phyloP scores from a whole-genome alignment of 805 yeast genomes.

The Hanseniaspora mollemarum region DNA sequence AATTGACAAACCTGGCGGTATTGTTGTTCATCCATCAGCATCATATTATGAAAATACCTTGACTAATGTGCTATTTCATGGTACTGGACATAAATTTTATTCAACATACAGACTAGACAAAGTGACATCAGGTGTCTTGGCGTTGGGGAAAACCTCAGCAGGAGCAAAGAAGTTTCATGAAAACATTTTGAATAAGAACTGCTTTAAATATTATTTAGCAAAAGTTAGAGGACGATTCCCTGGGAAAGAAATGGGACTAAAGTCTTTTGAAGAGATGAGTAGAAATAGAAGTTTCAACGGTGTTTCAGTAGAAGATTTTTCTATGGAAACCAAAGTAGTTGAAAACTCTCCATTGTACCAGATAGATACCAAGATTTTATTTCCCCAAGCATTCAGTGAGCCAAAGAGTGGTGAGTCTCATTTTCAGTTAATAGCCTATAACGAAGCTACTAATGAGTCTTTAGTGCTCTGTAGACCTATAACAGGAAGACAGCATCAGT shows the following conservation, averaged over 20 bases:
- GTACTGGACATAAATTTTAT: constrained; percentile 50
- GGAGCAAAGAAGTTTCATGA: constrained; percentile 60
- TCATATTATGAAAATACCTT: constrained; percentile 60
- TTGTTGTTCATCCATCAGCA: constrained; percentile 94
- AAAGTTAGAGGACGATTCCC: constrained; percentile 81
- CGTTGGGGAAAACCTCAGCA: constrained; percentile 30
- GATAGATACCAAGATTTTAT: constrained; percentile 55
- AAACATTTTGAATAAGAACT: constrained; percentile 46
- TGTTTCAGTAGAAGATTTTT: constrained; percentile 12
- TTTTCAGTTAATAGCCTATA: constrained; percentile 53
- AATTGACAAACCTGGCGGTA: constrained; percentile 83
- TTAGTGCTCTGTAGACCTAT: constrained; percentile 72
- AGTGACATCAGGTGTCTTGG: constrained; percentile 82
- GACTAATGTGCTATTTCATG: constrained; percentile 61
- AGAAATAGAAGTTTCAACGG: constrained; percentile 26
- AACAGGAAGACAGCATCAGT: constrained; percentile 95
- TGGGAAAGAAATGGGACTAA: constrained; percentile 7
- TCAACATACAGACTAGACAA: constrained; percentile 84
- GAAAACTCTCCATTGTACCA: constrained; percentile 45
- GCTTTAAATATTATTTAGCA: constrained; percentile 70
- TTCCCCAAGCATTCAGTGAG: constrained; percentile 36
- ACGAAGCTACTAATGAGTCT: constrained; percentile 36
- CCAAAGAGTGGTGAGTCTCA: constrained; percentile 58
- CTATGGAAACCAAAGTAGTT: constrained; percentile 16
- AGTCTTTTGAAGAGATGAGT: constrained; percentile 16